Conservation (phyloP, 495 filamentous ascomycete species). For the Hyaloscypha bicolor region DNA sequence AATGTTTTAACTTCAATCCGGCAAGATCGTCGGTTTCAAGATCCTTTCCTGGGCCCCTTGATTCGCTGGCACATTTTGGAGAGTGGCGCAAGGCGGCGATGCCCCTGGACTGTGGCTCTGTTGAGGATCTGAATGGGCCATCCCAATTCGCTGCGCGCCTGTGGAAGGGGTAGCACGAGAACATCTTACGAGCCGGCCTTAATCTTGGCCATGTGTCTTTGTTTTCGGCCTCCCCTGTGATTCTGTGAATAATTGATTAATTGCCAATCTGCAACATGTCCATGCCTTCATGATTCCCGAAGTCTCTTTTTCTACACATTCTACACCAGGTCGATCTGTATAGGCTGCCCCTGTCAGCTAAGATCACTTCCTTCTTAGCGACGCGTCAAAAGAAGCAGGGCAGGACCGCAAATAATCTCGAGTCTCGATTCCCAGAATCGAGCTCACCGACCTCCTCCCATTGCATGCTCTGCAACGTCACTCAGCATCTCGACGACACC, state of each 20-base stretch:
- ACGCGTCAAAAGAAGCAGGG: constrained; percentile 6
- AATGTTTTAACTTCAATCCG: background rate
- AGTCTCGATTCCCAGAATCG: constrained; percentile 3
- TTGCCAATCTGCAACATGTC: background rate
- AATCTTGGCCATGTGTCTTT: background rate
- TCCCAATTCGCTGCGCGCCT: background rate
- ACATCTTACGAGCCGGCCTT: background rate
- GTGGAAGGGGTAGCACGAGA: background rate
- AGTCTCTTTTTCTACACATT: background rate
- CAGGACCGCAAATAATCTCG: constrained; percentile 12
- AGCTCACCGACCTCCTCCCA: background rate
- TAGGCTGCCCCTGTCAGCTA: constrained; percentile 2
- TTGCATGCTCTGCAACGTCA: constrained; percentile 1
- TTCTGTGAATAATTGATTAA: constrained; percentile 1
- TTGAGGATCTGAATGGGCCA: background rate
- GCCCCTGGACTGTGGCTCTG: background rate
- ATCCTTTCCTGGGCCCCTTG: background rate
- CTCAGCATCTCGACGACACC: background rate
- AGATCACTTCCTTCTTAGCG: constrained; percentile 5
- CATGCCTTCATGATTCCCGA: background rate
- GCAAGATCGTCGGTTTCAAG: constrained; percentile 11
- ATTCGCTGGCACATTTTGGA: background rate
- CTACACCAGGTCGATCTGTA: background rate
- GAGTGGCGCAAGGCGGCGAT: background rate
- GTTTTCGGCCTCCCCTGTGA: background rate